Conservation (phyloP, 768 basidiomycete genomes). For the Termitomyces sp. region DNA sequence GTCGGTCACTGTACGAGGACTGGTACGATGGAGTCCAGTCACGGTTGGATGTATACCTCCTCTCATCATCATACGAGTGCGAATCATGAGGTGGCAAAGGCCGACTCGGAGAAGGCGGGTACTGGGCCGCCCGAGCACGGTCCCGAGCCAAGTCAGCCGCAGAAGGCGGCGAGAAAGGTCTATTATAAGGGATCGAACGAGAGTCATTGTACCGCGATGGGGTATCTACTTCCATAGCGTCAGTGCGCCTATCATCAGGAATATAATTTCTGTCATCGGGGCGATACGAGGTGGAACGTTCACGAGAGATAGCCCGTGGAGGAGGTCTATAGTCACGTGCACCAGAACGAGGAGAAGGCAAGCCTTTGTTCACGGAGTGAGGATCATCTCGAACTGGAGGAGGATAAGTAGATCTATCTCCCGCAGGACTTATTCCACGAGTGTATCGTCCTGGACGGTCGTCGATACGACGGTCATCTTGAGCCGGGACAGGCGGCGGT, state of each 20-base stretch:
- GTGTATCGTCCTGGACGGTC: slow-evolving; percentile 20
- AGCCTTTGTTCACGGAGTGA: slow-evolving; percentile 22
- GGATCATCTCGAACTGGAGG: slow-evolving; percentile 30
- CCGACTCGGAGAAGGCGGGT: slow-evolving; percentile 19
- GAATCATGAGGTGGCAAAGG: slow-evolving; percentile 24
- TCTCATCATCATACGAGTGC: slow-evolving; percentile 31
- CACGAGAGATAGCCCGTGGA: slow-evolving; percentile 26
- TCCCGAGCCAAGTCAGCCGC: slow-evolving; percentile 27
- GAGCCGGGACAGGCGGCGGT: slow-evolving; percentile 1
- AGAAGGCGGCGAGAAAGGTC: slow-evolving; percentile 31
- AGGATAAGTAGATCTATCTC: slow-evolving; percentile 16
- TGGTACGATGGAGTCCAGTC: slow-evolving; percentile 24
- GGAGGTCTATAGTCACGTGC: slow-evolving; percentile 23
- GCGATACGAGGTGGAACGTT: slow-evolving; percentile 30
- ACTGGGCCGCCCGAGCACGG: slow-evolving; percentile 26
- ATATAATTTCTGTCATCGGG: slow-evolving; percentile 33
- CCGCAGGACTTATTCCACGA: slow-evolving; percentile 12
- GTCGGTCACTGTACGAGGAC: slow-evolving; percentile 18
- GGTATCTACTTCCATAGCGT: slow-evolving; percentile 30
- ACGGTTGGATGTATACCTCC: slow-evolving; percentile 27
- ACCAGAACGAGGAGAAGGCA: slow-evolving; percentile 22
- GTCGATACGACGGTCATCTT: slow-evolving; percentile 20
- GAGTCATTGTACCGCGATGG: slow-evolving; percentile 31
- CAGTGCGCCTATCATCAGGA: slow-evolving; percentile 32
- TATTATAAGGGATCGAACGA: slow-evolving; percentile 18